Base-by-base conservation (phyloP, 805 yeast species). In the Metschnikowia peoriensis region DNA sequence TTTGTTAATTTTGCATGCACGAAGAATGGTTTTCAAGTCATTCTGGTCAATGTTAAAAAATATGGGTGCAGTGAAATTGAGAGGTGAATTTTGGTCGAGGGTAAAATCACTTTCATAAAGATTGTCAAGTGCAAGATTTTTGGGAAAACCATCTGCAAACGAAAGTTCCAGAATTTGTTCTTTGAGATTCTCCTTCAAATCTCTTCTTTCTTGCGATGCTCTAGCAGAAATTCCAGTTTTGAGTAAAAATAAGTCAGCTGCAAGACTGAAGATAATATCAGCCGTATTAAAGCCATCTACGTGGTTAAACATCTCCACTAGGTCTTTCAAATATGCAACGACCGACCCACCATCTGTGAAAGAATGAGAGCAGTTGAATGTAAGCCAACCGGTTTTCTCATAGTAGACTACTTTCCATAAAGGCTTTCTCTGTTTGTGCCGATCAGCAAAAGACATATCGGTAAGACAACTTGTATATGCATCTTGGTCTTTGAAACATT, bases 311-410 rank as follows among this genome's bases (percentile, higher is more conserved):
- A 10, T 15, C 38, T 50, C 53, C n/a, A 50, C 53, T 15, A 50
- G 38, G 12, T 50, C 53, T 17, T 50, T 50, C 28, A 50, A 29
- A 28, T 50, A 50, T 10, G 53, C 53, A 39, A 50, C 49, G 17
- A 50, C 41, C n/a, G 53, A 50, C 7, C 53, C 53, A 4, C 53
- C 53, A 14, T 50, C 53, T n/a, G 53, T 50, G 43, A 41, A 50
- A 4, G 41, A 38, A 14, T 50, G 53, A 11, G 53, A 46, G 5
- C 46, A 22, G 27, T 44, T 22, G 39, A 50, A 46, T 22, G 53
- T 39, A 38, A 50, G 49, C 52, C 49, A 45, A 40, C 43, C 43
- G 9, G 53, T 39, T 17, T 50, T 43, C 11, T 29, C n/a, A 11
- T 50, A 32, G 29, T 44, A 50, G 11, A 46, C 49, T n/a, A 50